These are phyloP conservation scores for Lanzia echinophila DNA, from an alignment of 2,329 filamentous ascomycete species.

Conservation along the genomic window DNA sequence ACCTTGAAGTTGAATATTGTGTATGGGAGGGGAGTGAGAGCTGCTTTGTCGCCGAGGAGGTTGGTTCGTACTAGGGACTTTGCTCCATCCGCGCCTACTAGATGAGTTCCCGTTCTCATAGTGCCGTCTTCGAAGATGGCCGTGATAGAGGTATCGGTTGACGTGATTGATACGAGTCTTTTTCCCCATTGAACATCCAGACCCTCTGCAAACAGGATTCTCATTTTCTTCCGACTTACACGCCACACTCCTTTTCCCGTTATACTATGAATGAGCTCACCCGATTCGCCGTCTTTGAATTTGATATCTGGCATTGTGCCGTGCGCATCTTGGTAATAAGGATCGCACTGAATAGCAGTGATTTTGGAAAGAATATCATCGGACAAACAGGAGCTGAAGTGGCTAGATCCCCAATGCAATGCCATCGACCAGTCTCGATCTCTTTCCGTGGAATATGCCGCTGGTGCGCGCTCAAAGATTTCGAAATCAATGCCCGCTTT, in stretches of 20 bases:
- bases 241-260: not conserved
- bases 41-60: conserved; percentile 14
- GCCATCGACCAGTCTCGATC: conserved; percentile 6
- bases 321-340: not conserved
- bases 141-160: not conserved
- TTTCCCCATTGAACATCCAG: not conserved
- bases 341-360: not conserved
- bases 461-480: not conserved
- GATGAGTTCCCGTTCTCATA: conserved; percentile 24
- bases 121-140: conserved; percentile 1
- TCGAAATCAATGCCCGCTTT: not conserved
- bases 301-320: not conserved
- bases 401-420: not conserved
- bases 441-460: not conserved
- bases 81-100: conserved; percentile 36
- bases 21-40: not conserved
- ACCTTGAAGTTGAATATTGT: not conserved
- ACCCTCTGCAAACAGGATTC: not conserved
- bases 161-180: not conserved
- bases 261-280: not conserved
- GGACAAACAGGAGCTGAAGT: not conserved
- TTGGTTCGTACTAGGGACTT: conserved; percentile 28
- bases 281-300: not conserved
- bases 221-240: conserved; percentile 1
- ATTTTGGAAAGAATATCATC: not conserved